Conservation (phyloP, 352 stramenopile species). For the Phytophthora meadii region DNA sequence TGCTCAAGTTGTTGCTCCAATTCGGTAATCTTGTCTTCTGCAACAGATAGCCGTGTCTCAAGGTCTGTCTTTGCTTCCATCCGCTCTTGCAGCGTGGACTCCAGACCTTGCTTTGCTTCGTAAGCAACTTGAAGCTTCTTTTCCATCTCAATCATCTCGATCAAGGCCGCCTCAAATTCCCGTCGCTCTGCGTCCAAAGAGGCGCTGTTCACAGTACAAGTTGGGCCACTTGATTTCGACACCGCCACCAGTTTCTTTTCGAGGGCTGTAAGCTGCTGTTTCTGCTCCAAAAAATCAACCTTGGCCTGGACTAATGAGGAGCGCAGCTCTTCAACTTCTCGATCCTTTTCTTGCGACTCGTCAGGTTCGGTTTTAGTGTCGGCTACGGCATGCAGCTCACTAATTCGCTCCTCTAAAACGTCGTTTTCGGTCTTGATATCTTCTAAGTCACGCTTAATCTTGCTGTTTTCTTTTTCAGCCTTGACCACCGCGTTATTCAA, state of each 20-base stretch:
- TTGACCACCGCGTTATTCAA: slow-evolving; percentile 27
- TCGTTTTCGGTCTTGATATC: slow-evolving; percentile 68
- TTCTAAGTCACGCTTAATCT: slow-evolving; percentile 44
- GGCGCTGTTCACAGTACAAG: slow-evolving; percentile 29
- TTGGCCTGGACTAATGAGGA: slow-evolving; percentile 70
- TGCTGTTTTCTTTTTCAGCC: slow-evolving; percentile 33
- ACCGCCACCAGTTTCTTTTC: slow-evolving; percentile 68
- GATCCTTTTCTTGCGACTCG: slow-evolving; percentile 51
- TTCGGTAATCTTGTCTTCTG: slow-evolving; percentile 57
- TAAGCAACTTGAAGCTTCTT: slow-evolving; percentile 69
- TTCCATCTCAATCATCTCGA: slow-evolving; percentile 76
- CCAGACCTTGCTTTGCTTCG: slow-evolving; percentile 60
- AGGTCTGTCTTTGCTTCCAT: slow-evolving; percentile 53
- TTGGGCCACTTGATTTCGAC: slow-evolving; percentile 39
- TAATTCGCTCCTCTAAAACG: slow-evolving; percentile 63
- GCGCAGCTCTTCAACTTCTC: slow-evolving; percentile 60
- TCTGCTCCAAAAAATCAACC: slow-evolving; percentile 61
- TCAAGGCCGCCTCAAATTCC: slow-evolving; percentile 65
- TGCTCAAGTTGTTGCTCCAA: slow-evolving; percentile 64
- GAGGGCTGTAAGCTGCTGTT: slow-evolving; percentile 57
- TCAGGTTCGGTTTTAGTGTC: slow-evolving; percentile 50
- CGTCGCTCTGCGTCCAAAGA: slow-evolving; percentile 61
- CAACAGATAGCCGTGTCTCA: slow-evolving; percentile 52
- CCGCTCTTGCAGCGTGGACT: slow-evolving; percentile 59
- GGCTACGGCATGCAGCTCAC: slow-evolving; percentile 44